Conservation (phyloP, 768 basidiomycete genomes). For the Tylopilus sp. region DNA sequence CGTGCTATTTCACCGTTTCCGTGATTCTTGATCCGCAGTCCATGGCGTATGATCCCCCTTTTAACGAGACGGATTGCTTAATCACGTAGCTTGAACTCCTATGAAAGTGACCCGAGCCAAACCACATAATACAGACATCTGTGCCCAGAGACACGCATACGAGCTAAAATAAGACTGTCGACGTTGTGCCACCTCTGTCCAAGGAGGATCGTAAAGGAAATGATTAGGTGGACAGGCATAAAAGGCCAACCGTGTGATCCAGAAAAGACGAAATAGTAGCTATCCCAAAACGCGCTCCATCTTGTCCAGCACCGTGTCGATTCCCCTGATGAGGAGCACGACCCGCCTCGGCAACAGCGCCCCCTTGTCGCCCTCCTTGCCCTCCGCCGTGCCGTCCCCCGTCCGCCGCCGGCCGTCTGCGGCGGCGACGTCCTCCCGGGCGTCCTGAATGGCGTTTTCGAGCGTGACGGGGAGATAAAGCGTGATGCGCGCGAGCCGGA, state of each 20-base stretch:
- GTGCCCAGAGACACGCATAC: too few species aligned
- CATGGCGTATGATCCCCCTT: constrained; percentile 18
- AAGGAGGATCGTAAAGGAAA: too few species aligned
- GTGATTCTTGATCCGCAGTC: background rate
- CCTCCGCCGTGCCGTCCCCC: constrained; percentile 3
- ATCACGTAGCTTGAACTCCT: constrained; percentile 9
- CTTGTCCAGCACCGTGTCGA: constrained; percentile 60
- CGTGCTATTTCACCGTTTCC: constrained; percentile 6
- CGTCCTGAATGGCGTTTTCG: constrained; percentile 61
- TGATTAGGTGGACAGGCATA: background rate
- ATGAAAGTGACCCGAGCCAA: background rate
- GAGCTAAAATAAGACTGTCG: background rate
- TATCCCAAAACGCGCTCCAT: constrained; percentile 55
- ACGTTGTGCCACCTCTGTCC: too few species aligned
- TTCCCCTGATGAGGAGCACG: constrained; percentile 55
- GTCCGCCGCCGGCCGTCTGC: constrained; percentile 3
- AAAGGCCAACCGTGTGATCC: too few species aligned
- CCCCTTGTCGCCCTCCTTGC: constrained; percentile 17
- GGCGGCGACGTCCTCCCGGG: constrained; percentile 9
- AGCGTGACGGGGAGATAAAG: constrained; percentile 71
- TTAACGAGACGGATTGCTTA: constrained; percentile 14
- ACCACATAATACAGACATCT: background rate
- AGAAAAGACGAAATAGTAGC: background rate
- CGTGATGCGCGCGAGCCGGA: constrained; percentile 75
- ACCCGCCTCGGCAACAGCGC: constrained; percentile 55